Percentiles rank a stretch among this genome's conserved stretches.
phyloP scores from a whole-genome alignment of 2,329 filamentous ascomycete genomes.

The Sporothrix mexicana region DNA sequence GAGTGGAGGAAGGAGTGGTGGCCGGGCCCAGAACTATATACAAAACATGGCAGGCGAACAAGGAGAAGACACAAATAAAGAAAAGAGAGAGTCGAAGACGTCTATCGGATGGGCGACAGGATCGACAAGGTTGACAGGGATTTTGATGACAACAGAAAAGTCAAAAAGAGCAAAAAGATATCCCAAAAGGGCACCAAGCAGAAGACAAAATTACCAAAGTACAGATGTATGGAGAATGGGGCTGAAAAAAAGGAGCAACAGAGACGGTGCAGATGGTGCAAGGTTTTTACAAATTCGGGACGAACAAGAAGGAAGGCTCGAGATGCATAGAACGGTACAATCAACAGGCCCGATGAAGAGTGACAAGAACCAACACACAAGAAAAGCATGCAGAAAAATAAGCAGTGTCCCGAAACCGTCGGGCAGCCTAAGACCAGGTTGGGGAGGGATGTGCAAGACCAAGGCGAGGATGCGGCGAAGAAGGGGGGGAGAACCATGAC shows the following conservation, averaged over 20 bases:
- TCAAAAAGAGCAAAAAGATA: not conserved
- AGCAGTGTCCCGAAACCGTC: not conserved
- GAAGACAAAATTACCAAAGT: not conserved
- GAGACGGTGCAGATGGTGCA: slow-evolving; percentile 9
- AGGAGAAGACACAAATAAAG: not conserved
- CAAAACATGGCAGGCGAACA: not conserved
- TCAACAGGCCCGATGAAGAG: not conserved
- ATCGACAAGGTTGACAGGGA: slow-evolving; percentile 21
- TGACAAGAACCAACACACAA: not conserved
- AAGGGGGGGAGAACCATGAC: not conserved
- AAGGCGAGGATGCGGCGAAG: not conserved
- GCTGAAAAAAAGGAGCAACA: slow-evolving; percentile 18
- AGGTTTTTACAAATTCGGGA: slow-evolving; percentile 3
- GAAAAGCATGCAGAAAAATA: not conserved
- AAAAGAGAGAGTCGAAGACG: not conserved
- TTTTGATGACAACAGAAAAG: not conserved
- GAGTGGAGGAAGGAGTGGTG: not conserved
- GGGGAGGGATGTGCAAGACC: slow-evolving; percentile 17
- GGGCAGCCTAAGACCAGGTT: slow-evolving; percentile 1
- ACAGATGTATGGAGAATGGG: not conserved
- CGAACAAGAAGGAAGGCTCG: not conserved
- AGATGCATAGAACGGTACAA: not conserved
- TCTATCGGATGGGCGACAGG: slow-evolving; percentile 4
- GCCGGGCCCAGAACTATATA: slow-evolving; percentile 21
- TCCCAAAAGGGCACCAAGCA: not conserved